Percentiles rank a stretch among this genome's conserved stretches.
These are phyloP conservation scores for Pisolithus thermaeus DNA, from an alignment of 1,284 basidiomycete genomes.

Conservation along the genomic window DNA sequence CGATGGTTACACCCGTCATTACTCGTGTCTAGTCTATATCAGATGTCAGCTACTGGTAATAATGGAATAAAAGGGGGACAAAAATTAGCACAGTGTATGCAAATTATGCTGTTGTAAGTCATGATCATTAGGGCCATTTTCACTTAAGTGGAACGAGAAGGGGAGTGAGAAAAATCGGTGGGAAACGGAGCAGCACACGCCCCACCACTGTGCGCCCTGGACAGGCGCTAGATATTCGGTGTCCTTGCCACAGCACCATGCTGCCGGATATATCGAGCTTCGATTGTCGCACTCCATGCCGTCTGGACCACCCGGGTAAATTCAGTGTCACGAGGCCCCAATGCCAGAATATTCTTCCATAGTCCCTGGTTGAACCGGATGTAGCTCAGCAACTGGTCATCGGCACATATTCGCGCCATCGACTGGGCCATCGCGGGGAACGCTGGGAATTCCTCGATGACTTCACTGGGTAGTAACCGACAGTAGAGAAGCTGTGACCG, in stretches of 20 bases:
- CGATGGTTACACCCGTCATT: slow-evolving; percentile 11
- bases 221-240: slow-evolving; percentile 10
- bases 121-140: slow-evolving; percentile 22
- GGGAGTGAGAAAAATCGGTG: slow-evolving; percentile 1
- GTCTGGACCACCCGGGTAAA: slow-evolving; percentile 33
- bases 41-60: slow-evolving; percentile 9
- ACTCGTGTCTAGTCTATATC: slow-evolving; percentile 14
- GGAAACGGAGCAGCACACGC: slow-evolving; percentile 8
- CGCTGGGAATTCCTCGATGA: slow-evolving; percentile 45
- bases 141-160: slow-evolving; percentile 18
- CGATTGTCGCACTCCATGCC: slow-evolving; percentile 41
- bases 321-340: slow-evolving; percentile 31
- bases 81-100: slow-evolving; percentile 19
- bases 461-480: slow-evolving; percentile 34
- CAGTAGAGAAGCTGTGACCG: slow-evolving; percentile 31
- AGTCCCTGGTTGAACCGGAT: slow-evolving; percentile 35
- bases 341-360: slow-evolving; percentile 39
- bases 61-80: slow-evolving; percentile 1
- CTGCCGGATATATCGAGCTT: slow-evolving; percentile 31
- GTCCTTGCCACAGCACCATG: slow-evolving; percentile 10
- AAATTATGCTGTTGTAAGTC: slow-evolving; percentile 12
- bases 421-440: slow-evolving; percentile 48
- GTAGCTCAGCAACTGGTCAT: slow-evolving; percentile 26
- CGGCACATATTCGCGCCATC: slow-evolving; percentile 27
- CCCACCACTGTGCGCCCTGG: slow-evolving; percentile 13